Evolutionary conservation across 768 basidiomycete species (phyloP).

Genomic region (Lepiota venenata): DNA sequence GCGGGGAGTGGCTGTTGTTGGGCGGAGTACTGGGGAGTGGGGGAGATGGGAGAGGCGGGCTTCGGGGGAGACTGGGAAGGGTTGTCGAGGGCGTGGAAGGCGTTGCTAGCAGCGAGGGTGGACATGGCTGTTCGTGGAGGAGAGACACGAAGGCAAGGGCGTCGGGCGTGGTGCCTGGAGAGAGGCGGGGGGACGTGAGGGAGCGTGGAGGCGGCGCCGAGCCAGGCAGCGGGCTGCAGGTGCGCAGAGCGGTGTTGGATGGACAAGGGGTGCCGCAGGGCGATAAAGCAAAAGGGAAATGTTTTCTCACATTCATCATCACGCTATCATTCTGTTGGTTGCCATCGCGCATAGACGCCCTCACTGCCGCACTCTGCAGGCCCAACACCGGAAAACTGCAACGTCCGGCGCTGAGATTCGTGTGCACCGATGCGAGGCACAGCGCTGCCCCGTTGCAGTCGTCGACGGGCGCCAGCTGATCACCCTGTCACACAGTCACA

Average conservation of each 20-base stretch:
- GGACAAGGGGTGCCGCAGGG: neutral
- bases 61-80: conserved; percentile 36
- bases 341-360: too few species aligned
- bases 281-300: neutral
- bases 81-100: conserved; percentile 30
- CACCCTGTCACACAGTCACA: too few species aligned
- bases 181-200: neutral
- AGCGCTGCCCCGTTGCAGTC: too few species aligned
- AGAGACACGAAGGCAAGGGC: too few species aligned
- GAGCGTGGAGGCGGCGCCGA: conserved; percentile 1
- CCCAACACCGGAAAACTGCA: too few species aligned
- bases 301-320: neutral
- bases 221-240: neutral
- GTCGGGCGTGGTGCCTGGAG: too few species aligned
- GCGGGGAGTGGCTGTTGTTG: conserved; percentile 27
- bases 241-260: neutral
- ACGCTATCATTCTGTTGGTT: too few species aligned
- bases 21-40: conserved; percentile 32
- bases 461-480: too few species aligned
- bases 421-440: too few species aligned
- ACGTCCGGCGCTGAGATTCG: neutral
- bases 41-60: conserved; percentile 42
- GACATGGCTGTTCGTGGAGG: conserved; percentile 19
- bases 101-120: conserved; percentile 28
- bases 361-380: too few species aligned